Conservation (phyloP, 352 stramenopile species). For the Phytophthora colocasiae region DNA sequence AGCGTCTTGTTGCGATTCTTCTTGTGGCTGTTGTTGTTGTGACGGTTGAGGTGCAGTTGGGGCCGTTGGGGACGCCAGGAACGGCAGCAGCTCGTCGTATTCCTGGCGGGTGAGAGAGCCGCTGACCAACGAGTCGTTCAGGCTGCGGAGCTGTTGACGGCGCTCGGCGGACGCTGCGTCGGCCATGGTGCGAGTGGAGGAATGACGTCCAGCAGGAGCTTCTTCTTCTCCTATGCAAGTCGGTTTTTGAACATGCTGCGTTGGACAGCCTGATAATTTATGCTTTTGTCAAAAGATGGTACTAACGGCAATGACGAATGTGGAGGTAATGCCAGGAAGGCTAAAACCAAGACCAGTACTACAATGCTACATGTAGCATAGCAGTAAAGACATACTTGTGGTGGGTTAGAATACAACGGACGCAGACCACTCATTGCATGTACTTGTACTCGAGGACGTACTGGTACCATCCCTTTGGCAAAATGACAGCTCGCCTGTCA, state of each 20-base stretch:
- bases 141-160: conserved; percentile 41
- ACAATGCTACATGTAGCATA: too few relatives aligned
- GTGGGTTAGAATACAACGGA: too few relatives aligned
- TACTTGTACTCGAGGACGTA: too few relatives aligned
- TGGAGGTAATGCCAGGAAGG: too few relatives aligned
- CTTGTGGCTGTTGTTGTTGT: conserved; percentile 2
- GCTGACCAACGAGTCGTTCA: conserved; percentile 43
- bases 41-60: conserved; percentile 6
- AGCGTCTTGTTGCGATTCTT: conserved; percentile 20
- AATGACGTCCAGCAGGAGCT: conserved; percentile 7
- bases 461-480: too few relatives aligned
- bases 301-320: too few relatives aligned
- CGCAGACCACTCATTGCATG: too few relatives aligned
- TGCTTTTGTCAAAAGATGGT: too few relatives aligned
- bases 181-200: conserved; percentile 17
- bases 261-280: conserved; percentile 32
- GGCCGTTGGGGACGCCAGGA: conserved; percentile 32
- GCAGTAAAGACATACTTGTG: too few relatives aligned
- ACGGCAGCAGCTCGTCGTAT: conserved; percentile 51
- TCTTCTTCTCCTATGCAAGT: not conserved
- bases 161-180: conserved; percentile 19
- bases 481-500: not conserved
- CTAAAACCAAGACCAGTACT: too few relatives aligned
- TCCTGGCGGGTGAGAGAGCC: conserved; percentile 43
- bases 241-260: conserved; percentile 7